A percentile compares a stretch with the other conserved stretches of the same genome.
Evolutionary conservation across 139 green algal genomes (phyloP).

Genomic region (Chara braunii): DNA sequence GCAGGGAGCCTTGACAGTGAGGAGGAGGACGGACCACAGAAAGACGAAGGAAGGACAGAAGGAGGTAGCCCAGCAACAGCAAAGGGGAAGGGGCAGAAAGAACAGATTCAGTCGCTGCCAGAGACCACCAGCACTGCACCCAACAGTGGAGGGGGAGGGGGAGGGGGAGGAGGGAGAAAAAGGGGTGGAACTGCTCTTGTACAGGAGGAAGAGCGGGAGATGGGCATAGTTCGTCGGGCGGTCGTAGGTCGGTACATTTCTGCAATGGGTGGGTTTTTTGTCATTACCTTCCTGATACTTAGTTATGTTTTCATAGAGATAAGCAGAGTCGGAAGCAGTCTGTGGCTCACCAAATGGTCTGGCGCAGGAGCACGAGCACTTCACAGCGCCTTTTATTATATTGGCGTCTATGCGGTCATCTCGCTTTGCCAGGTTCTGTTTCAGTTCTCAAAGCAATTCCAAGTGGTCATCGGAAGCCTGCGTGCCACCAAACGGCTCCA

Average conservation of each 20-base stretch:
- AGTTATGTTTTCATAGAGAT: slow-evolving; percentile 27
- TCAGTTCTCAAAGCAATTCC: slow-evolving; percentile 31
- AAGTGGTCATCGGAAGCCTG: slow-evolving; percentile 19
- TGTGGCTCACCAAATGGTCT: slow-evolving; percentile 29
- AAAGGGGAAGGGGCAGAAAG: no score
- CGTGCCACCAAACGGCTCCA: slow-evolving; percentile 29
- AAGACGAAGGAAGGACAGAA: slow-evolving; percentile 10
- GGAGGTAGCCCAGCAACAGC: background rate
- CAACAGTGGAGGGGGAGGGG: background rate
- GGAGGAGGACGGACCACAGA: slow-evolving; percentile 1
- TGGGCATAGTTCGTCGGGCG: slow-evolving; percentile 29
- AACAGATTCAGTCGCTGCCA: no score
- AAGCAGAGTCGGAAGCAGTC: background rate
- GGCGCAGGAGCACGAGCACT: background rate
- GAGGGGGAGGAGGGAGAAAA: slow-evolving; percentile 46
- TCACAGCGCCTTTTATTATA: slow-evolving; percentile 33
- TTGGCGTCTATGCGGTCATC: slow-evolving; percentile 40
- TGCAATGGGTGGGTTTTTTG: slow-evolving; percentile 19
- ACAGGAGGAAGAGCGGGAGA: background rate
- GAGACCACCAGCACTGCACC: no score
- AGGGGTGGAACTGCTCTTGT: background rate
- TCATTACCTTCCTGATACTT: slow-evolving; percentile 17
- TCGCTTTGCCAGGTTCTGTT: slow-evolving; percentile 30
- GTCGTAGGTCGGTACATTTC: background rate
- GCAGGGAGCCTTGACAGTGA: slow-evolving; percentile 70